A percentile compares a stretch with the other conserved stretches of the same genome.
Conservation (phyloP, 768 basidiomycete species). For the Pleurotus djamor region DNA sequence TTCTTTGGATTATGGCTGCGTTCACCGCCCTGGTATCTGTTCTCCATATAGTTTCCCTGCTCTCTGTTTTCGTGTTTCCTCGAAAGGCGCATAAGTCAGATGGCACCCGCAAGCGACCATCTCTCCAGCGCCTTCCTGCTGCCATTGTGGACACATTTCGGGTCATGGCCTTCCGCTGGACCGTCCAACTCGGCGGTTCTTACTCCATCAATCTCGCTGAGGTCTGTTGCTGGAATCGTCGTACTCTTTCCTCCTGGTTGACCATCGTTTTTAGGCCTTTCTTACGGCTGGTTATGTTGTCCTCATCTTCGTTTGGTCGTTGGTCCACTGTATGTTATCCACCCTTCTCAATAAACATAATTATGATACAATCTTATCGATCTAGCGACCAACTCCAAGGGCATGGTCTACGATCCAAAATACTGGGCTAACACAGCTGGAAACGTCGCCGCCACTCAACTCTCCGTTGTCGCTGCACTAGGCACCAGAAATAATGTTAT, state of each 20-base stretch:
- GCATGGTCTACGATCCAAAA: slow-evolving; percentile 28
- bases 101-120: slow-evolving; percentile 8
- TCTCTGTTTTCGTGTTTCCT: slow-evolving; percentile 15
- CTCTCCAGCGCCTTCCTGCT: slow-evolving; percentile 24
- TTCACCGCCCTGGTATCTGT: slow-evolving; percentile 39
- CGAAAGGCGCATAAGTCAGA: slow-evolving; percentile 6
- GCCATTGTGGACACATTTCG: slow-evolving; percentile 31
- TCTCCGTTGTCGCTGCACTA: slow-evolving; percentile 54
- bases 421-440: slow-evolving; percentile 41
- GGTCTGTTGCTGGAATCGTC: slow-evolving; percentile 10
- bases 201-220: slow-evolving; percentile 40
- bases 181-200: slow-evolving; percentile 28
- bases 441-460: slow-evolving; percentile 42
- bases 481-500: slow-evolving; percentile 61
- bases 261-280: slow-evolving; percentile 18
- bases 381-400: slow-evolving; percentile 23
- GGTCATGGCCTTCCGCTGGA: slow-evolving; percentile 32
- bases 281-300: slow-evolving; percentile 29
- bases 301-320: slow-evolving; percentile 26
- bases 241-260: neutral
- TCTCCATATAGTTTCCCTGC: slow-evolving; percentile 25
- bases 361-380: no score
- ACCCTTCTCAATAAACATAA: neutral
- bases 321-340: slow-evolving; percentile 33
- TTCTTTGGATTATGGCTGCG: slow-evolving; percentile 38